These are phyloP conservation scores for Avena insularis DNA, from an alignment of 176 grass and related monocot genomes.

Conservation along the genomic window DNA sequence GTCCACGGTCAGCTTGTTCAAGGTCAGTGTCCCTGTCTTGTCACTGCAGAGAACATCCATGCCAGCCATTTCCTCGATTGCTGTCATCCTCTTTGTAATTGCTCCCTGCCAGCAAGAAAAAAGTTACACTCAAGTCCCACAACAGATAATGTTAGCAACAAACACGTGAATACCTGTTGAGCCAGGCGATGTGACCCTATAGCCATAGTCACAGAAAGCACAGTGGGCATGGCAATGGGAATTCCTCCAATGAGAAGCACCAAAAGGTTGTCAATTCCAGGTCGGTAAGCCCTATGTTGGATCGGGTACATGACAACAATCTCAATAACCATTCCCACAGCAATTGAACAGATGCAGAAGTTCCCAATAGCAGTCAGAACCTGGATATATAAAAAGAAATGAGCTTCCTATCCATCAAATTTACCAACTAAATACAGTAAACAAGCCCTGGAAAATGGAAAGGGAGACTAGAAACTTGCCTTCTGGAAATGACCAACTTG, in stretches of 20 bases:
- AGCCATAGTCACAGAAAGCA: conserved; percentile 86
- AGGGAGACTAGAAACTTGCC: conserved; percentile 32
- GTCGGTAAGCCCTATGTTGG: conserved; percentile 68
- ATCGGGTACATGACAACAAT: conserved; percentile 87
- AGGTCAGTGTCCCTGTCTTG: conserved; percentile 75
- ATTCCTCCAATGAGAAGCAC: conserved; percentile 88
- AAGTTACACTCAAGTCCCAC: not conserved
- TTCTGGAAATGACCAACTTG: conserved; percentile 92
- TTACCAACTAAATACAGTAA: not conserved
- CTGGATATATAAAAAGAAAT: conserved; percentile 29
- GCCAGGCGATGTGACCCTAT: conserved; percentile 73
- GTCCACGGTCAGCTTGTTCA: conserved; percentile 81
- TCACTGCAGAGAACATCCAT: conserved; percentile 97
- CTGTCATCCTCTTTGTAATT: conserved; percentile 90
- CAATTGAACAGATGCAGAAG: conserved; percentile 83
- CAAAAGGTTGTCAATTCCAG: conserved; percentile 76
- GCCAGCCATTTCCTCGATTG: conserved; percentile 91
- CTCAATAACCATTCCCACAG: conserved; percentile 70
- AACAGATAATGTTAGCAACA: not conserved
- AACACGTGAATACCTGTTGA: conserved; percentile 57
- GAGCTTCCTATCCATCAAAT: not conserved
- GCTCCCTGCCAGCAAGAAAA: conserved; percentile 53
- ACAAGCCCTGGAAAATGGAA: not conserved
- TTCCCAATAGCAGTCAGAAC: conserved; percentile 79
- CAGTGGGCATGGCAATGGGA: conserved; percentile 84